Base-by-base conservation (phyloP, 352 stramenopile genomes). In the Globisporangium radiosum region DNA sequence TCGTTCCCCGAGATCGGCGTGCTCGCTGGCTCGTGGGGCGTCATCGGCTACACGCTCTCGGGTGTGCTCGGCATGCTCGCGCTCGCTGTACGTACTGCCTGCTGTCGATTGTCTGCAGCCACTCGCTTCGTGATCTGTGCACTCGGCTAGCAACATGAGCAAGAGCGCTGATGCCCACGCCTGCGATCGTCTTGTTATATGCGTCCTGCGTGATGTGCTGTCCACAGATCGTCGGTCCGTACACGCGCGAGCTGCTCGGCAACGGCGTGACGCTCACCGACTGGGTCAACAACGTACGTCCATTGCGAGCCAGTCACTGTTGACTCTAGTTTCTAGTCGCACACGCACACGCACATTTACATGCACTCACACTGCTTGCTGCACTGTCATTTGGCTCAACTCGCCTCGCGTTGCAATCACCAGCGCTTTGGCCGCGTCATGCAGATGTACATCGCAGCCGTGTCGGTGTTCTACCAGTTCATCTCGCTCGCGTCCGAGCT, bases 401-500 rank as follows among this genome's bases (percentile, higher is more conserved):
- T 10, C 62, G 4, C 15, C 14, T 8, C 9, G 19, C 19, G 19
- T 25, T 1, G 19, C 19, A 25, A 25, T n/a, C n/a, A 17, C 9
- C 72, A 84, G 47, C 76, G 80, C 36, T 92, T 85, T 55, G 80
- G 79, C 38, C 75, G 77, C 48, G 47, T 71, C 19, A 87, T 88
- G 76, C 79, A 92, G 49, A 64, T 80, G 9, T 89, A 89, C 68
- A 67, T 88, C 25, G 68, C 69, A 14, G 65, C 85, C 57, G 80
- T 90, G 50, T 75, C 82, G 15, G 67, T 89, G 43, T 90, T 92
- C 54, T 90, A 87, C 73, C 82, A 92, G 69, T 88, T 92, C 57
- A 88, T 92, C 69, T 92, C 76, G 45, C 63, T 92, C 17, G 76
- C 73, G 5, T 88, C 79, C 5, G 82, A 92, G 64, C 65, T 88